phyloP scores from a whole-genome alignment of 768 basidiomycete species.

The Tricholoma terreum region DNA sequence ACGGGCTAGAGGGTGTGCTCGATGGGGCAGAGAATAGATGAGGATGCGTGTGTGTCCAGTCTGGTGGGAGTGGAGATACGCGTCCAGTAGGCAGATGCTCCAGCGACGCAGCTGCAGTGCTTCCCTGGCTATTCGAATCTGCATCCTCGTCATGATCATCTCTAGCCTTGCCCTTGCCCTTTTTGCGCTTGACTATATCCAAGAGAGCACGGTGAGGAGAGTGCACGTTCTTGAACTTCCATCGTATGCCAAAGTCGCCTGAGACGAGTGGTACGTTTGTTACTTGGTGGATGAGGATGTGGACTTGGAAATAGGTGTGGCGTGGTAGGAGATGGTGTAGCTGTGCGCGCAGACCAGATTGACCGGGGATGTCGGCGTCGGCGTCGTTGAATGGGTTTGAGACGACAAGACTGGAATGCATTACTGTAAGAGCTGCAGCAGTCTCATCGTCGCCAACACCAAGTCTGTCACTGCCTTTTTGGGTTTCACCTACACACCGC shows the following conservation, averaged over 20 bases:
- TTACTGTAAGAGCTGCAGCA: background rate
- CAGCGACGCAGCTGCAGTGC: constrained; percentile 6
- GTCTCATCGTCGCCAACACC: background rate
- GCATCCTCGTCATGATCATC: constrained; percentile 12
- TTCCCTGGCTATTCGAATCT: constrained; percentile 8
- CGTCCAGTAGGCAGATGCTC: background rate
- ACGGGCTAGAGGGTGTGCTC: no score
- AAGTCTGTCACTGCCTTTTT: no score
- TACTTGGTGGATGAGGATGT: constrained; percentile 62
- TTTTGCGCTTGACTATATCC: constrained; percentile 25
- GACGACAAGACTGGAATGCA: background rate
- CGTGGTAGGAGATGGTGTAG: constrained; percentile 59
- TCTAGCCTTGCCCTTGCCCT: constrained; percentile 9
- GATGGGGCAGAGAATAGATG: no score
- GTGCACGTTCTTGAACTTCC: constrained; percentile 65
- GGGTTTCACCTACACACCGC: background rate
- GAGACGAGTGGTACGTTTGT: constrained; percentile 67
- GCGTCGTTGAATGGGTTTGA: background rate
- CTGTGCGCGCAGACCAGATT: constrained; percentile 48
- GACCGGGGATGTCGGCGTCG: no score
- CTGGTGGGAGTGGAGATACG: no score
- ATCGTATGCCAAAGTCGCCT: constrained; percentile 67
- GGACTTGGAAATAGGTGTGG: constrained; percentile 64
- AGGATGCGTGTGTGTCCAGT: no score
- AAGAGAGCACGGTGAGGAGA: constrained; percentile 39